Base-by-base conservation (phyloP, 192 early-diverging fungal genomes). In the Spizellomyces sp. region DNA sequence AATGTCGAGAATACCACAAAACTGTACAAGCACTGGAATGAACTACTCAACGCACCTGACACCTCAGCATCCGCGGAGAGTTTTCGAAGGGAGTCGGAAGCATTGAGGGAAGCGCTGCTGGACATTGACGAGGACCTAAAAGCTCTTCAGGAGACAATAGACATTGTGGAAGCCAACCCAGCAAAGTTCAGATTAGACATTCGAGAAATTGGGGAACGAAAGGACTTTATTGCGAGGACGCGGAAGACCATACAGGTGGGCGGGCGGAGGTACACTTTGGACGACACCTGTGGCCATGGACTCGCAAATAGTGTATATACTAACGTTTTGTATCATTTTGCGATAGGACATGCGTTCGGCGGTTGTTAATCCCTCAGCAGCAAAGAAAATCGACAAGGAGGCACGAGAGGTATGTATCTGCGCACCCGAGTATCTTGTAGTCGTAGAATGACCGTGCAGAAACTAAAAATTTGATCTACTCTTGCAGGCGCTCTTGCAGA, bases 121-220 rank as follows among this genome's bases (percentile, higher is more conserved):
- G 65, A 66, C 64, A 82, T 83, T 54, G 72, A 62, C 41, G 79
- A 58, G 52, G 84, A 85, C 57, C 41, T 83, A 48, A 60, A 67
- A 27, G 84, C 83, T 41, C 65, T 85, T 21, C 73, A 77, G 9
- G 81, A 80, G 52, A 78, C 84, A 3, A 77, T 86, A 6, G 61
- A 48, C 44, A 79, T 81, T n/a, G 81, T 79, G 5, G 77, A 76
- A 45, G 10, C 66, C 46, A 80, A 84, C 66, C 84, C 84, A 12
- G 64, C 58, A 7, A 58, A 75, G 52, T 86, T 86, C 66, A 21
- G 61, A 65, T 50, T 84, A 27, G 78, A 73, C 48, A n/a, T 58
- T 22, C 61, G 58, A 19, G 77, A 83, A 43, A 76, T 86, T 4
- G 52, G 58, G 1, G 58, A 71, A 47, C 68, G 84, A n/a, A 80